Conservation (phyloP, 177 flowering plant genomes). For the Vitis hybrid region DNA sequence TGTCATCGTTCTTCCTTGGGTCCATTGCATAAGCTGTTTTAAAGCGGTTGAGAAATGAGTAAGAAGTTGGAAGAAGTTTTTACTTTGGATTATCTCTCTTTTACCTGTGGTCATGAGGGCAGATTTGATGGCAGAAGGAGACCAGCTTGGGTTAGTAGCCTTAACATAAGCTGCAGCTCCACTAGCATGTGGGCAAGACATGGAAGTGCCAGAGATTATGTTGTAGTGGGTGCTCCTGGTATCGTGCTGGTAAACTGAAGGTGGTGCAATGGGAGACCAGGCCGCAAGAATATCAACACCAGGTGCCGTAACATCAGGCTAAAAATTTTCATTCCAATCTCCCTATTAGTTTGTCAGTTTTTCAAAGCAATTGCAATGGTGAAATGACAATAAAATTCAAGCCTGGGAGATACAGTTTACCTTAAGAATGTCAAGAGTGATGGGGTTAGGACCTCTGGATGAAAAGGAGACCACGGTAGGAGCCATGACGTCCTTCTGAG, state of each 20-base stretch:
- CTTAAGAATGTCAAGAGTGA: slow-evolving; percentile 34
- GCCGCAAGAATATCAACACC: slow-evolving; percentile 43
- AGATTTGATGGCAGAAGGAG: slow-evolving; percentile 22
- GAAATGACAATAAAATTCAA: background rate
- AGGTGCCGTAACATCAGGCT: slow-evolving; percentile 46
- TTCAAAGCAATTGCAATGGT: background rate
- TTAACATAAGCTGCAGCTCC: slow-evolving; percentile 25
- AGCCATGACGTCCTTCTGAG: slow-evolving; percentile 18
- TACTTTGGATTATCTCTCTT: background rate
- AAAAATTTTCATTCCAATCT: background rate
- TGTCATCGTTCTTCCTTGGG: slow-evolving; percentile 18
- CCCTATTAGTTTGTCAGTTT: too few relatives aligned
- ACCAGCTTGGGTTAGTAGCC: slow-evolving; percentile 21
- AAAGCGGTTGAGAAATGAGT: too few relatives aligned
- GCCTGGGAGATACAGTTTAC: slow-evolving; percentile 1
- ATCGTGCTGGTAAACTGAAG: slow-evolving; percentile 8
- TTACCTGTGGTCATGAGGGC: slow-evolving; percentile 30
- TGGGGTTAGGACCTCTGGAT: slow-evolving; percentile 28
- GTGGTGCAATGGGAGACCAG: slow-evolving; percentile 24
- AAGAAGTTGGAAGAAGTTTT: background rate
- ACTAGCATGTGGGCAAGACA: slow-evolving; percentile 28
- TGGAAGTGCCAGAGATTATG: slow-evolving; percentile 29
- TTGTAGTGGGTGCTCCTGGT: slow-evolving; percentile 19
- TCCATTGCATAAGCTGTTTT: background rate
- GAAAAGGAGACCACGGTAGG: slow-evolving; percentile 30